Conservation (phyloP, 2,329 filamentous ascomycete genomes). For the Phaeosphaeriaceae sp. region DNA sequence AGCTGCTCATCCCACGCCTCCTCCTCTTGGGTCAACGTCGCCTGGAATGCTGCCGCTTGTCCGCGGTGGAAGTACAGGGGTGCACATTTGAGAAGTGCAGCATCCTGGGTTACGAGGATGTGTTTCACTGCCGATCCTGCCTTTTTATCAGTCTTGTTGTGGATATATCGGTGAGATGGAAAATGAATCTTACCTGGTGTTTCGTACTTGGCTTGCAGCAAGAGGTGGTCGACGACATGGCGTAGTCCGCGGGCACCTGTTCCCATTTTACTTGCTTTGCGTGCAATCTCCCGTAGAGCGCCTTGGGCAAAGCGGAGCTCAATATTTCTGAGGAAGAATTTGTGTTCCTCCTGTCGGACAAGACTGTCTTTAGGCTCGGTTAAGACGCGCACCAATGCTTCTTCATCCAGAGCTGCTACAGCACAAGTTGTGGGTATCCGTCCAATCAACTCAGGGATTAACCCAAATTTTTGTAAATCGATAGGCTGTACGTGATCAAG, state of each 20-base stretch:
- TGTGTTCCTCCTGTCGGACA: conserved; percentile 83
- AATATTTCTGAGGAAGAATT: conserved; percentile 80
- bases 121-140: conserved; percentile 52
- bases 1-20: conserved; percentile 53
- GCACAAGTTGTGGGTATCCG: conserved; percentile 90
- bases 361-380: conserved; percentile 92
- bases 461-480: conserved; percentile 83
- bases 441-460: conserved; percentile 96
- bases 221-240: conserved; percentile 56
- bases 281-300: conserved; percentile 81
- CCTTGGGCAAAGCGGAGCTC: conserved; percentile 82
- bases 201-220: conserved; percentile 56
- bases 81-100: conserved; percentile 50
- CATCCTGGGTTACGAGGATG: conserved; percentile 55
- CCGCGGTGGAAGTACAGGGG: conserved; percentile 54
- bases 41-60: conserved; percentile 49
- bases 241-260: conserved; percentile 68
- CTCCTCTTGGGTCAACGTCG: conserved; percentile 52
- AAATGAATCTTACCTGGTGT: conserved; percentile 47
- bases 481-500: conserved; percentile 76
- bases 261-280: conserved; percentile 69
- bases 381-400: conserved; percentile 80
- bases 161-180: background rate
- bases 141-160: conserved; percentile 9
- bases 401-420: conserved; percentile 73